These are phyloP conservation scores for Echeveria elegans DNA, from an alignment of 164 flowering plant species.

Conservation along the genomic window DNA sequence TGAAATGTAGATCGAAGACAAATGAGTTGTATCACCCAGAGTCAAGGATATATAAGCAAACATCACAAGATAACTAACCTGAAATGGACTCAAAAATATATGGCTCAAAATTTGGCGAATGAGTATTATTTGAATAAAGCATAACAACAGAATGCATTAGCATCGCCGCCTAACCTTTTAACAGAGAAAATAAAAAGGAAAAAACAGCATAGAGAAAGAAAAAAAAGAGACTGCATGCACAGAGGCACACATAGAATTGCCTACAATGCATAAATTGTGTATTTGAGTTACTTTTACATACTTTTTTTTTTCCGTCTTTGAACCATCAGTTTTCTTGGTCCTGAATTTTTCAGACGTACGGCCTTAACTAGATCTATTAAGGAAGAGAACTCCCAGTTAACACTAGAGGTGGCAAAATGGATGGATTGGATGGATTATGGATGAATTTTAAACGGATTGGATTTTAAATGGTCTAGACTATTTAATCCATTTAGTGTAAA, in stretches of 20 bases:
- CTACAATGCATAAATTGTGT: neutral
- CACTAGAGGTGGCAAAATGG: too few relatives aligned
- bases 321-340: neutral
- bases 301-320: neutral
- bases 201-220: neutral
- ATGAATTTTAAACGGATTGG: too few relatives aligned
- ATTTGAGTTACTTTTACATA: neutral
- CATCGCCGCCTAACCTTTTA: neutral
- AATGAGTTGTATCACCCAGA: slow-evolving; percentile 67
- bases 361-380: too few relatives aligned
- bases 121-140: neutral
- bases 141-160: too few relatives aligned
- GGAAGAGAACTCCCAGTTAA: too few relatives aligned
- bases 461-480: too few relatives aligned
- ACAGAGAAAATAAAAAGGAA: too few relatives aligned
- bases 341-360: neutral
- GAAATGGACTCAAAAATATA: slow-evolving; percentile 15
- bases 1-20: slow-evolving; percentile 62
- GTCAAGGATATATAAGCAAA: slow-evolving; percentile 93
- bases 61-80: slow-evolving; percentile 99
- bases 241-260: neutral
- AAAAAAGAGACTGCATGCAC: neutral
- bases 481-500: too few relatives aligned
- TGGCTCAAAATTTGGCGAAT: too few relatives aligned
- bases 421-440: too few relatives aligned